phyloP scores from a whole-genome alignment of 2,329 filamentous ascomycete species.

The Ampelomyces quisqualis region DNA sequence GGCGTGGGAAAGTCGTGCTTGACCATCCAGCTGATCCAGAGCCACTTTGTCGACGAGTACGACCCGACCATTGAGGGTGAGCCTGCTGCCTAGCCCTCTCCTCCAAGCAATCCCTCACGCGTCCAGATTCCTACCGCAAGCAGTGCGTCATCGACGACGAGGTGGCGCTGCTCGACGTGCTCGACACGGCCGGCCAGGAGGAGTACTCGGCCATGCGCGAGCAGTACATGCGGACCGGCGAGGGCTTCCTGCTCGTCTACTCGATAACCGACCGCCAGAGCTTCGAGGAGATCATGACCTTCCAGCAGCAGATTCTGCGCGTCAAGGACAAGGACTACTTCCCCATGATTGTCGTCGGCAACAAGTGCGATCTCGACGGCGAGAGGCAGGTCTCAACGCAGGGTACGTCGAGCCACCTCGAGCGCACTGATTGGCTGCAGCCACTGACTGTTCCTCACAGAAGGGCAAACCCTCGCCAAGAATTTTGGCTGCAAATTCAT shows the following conservation, averaged over 20 bases:
- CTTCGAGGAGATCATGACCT: conserved; percentile 97
- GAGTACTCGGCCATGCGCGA: conserved; percentile 99
- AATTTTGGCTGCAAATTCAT: conserved; percentile 97
- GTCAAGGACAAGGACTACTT: conserved; percentile 99
- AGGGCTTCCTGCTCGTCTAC: conserved; percentile 96
- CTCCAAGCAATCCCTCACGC: neutral
- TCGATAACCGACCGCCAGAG: conserved; percentile 96
- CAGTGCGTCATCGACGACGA: conserved; percentile 99
- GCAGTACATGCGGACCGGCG: conserved; percentile 99
- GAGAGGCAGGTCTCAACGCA: conserved; percentile 90
- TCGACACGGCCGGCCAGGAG: conserved; percentile 97
- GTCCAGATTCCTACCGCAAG: conserved; percentile 97
- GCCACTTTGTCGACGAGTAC: conserved; percentile 99
- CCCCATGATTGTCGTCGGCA: conserved; percentile 97
- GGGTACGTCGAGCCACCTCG: conserved; percentile 60
- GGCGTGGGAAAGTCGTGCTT: conserved; percentile 99
- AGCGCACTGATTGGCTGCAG: no score
- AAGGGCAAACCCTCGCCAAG: conserved; percentile 83
- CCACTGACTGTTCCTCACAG: conserved; percentile 58
- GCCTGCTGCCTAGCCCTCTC: conserved; percentile 22
- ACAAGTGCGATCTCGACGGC: conserved; percentile 97
- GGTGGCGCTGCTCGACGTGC: conserved; percentile 93
- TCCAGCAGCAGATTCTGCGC: conserved; percentile 96
- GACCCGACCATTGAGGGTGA: conserved; percentile 98
- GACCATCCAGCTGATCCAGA: conserved; percentile 80